A percentile compares a stretch with the other conserved stretches of the same genome.
Evolutionary conservation across 192 early-diverging fungal species (phyloP).

Genomic region (Allomyces macrogynus): DNA sequence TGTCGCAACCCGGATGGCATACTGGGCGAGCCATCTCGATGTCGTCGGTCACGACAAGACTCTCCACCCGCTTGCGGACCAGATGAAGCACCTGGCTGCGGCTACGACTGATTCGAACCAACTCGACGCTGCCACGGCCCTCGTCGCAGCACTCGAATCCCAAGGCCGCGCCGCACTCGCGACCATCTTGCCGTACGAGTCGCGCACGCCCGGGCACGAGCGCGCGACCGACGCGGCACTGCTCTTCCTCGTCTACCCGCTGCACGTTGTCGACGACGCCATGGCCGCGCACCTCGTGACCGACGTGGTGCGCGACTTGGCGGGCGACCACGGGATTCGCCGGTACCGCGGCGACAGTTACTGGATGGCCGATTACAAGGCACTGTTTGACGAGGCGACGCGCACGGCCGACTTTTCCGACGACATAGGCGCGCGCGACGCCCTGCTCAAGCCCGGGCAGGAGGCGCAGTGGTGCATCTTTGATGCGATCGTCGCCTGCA

Average conservation of each 20-base stretch:
- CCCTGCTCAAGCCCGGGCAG: slow-evolving; percentile 8
- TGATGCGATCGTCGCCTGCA: slow-evolving; percentile 16
- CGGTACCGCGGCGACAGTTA: slow-evolving; percentile 16
- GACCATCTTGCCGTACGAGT: slow-evolving; percentile 11
- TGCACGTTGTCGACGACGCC: slow-evolving; percentile 7
- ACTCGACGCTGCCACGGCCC: slow-evolving; percentile 1
- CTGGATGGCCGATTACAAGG: slow-evolving; percentile 20
- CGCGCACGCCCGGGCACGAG: slow-evolving; percentile 1
- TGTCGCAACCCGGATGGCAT: neutral
- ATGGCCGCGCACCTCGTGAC: slow-evolving; percentile 6
- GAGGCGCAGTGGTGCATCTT: slow-evolving; percentile 21
- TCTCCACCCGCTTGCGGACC: no score
- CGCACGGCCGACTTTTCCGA: slow-evolving; percentile 17
- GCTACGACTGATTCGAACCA: neutral
- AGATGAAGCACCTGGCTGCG: neutral
- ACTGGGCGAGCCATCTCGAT: slow-evolving; percentile 2
- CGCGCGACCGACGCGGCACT: slow-evolving; percentile 13
- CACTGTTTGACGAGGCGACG: slow-evolving; percentile 9
- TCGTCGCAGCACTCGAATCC: slow-evolving; percentile 3
- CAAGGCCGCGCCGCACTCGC: slow-evolving; percentile 4
- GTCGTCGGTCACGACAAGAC: no score
- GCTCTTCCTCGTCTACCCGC: slow-evolving; percentile 15
- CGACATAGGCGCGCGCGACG: slow-evolving; percentile 10
- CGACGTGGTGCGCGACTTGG: slow-evolving; percentile 8
- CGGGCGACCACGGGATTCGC: slow-evolving; percentile 13